Base-by-base conservation (phyloP, 257 asterid species). In the Catharanthus roseus region DNA sequence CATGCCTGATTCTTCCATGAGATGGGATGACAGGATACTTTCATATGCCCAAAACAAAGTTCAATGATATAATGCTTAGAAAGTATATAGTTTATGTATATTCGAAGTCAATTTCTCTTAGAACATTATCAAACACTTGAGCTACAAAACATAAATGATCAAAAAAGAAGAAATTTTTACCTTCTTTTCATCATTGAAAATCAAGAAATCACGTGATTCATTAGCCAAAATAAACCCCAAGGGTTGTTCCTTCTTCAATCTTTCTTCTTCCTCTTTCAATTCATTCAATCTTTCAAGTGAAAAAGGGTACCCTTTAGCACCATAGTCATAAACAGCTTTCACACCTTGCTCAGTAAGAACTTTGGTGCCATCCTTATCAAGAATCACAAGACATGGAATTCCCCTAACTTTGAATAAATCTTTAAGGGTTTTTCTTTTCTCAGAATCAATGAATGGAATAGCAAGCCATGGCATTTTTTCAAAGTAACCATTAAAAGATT, bases 401-500 rank as follows among this genome's bases (percentile, higher is more conserved):
- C 73, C 72, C 66, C 75, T 77, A 4, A 81, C 82, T 44, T 72
- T 71, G 74, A 81, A 81, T 16, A 67, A 62, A 54, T 41, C 67
- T 49, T 81, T 68, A 13, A 81, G 67, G 3, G 24, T 45, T 63
- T 77, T 71, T 3, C 75, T 50, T 15, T 75, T 67, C 24, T 68
- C 80, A 21, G 24, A n/a, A 67, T 81, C 85, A 64, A 47, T 29
- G 58, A 67, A 81, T 1, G 82, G 85, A 64, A 81, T 65, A 33
- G 85, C 75, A 63, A 77, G 82, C 85, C 85, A 81, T 12, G 80
- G 82, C 85, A 77, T 81, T 34, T 81, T 77, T 15, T 1, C 63
- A 12, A 81, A 81, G 67, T 81, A 77, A 11, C 33, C 75, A 56
- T 55, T 71, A 47, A 81, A 81, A 15, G 85, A 62, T 34, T 67